Conservation (phyloP, 495 filamentous ascomycete species). For the Xylaria scruposa region DNA sequence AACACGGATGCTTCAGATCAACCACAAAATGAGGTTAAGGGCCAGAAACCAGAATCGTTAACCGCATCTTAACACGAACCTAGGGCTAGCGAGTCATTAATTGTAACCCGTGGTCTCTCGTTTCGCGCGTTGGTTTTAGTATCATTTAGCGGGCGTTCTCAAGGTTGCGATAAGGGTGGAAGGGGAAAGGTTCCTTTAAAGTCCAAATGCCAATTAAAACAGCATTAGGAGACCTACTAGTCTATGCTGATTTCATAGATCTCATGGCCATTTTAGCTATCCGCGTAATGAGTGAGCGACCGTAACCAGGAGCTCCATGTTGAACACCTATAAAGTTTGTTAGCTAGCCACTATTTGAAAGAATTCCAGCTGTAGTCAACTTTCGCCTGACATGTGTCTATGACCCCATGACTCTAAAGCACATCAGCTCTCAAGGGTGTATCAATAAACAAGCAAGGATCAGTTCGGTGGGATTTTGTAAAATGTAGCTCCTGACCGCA, state of each 20-base stretch:
- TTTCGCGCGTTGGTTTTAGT: neutral
- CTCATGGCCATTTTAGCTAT: too few species aligned
- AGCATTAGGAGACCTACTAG: neutral
- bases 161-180: neutral
- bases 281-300: neutral
- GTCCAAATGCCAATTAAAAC: neutral
- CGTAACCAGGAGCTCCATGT: neutral
- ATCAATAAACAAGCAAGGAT: neutral
- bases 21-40: neutral
- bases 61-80: neutral
- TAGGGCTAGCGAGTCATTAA: conserved; percentile 4
- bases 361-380: neutral
- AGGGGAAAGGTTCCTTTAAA: neutral
- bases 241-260: neutral
- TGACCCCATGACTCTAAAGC: neutral
- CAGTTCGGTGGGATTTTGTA: neutral
- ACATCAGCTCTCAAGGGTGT: neutral
- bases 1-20: neutral
- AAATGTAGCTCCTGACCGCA: neutral
- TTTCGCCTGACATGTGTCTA: neutral
- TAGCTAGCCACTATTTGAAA: neutral
- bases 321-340: neutral
- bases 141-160: conserved; percentile 1
- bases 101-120: neutral
- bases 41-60: neutral